These are phyloP conservation scores for Tanacetum coccineum DNA, from an alignment of 129 eudicot species.

Conservation along the genomic window DNA sequence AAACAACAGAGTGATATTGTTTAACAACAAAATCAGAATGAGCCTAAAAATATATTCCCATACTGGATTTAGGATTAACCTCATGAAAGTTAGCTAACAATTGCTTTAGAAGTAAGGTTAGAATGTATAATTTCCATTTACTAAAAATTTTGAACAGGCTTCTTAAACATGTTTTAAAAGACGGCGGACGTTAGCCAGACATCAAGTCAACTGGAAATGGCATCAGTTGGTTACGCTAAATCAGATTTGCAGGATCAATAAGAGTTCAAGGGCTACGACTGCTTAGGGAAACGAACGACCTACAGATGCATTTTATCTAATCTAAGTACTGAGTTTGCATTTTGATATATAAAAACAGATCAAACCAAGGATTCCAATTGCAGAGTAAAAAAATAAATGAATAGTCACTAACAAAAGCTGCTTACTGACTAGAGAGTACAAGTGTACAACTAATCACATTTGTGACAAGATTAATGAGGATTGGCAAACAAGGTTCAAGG, in stretches of 20 bases:
- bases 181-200: neutral
- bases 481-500: neutral
- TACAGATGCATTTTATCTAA: neutral
- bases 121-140: no score
- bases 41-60: no score
- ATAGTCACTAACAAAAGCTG: slow-evolving; percentile 25
- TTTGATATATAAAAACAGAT: neutral
- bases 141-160: neutral
- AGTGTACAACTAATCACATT: slow-evolving; percentile 18
- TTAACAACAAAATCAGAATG: neutral
- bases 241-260: neutral
- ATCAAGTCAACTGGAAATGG: neutral
- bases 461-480: slow-evolving; percentile 3
- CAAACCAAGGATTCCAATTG: neutral
- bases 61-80: no score
- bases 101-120: no score
- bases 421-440: slow-evolving; percentile 19
- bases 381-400: slow-evolving; percentile 23
- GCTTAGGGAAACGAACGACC: neutral
- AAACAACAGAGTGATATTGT: neutral
- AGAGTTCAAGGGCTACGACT: neutral
- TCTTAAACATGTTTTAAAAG: neutral
- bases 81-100: no score
- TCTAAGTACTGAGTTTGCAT: neutral
- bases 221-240: neutral